Evolutionary conservation across 805 yeast species (phyloP).

Genomic region (Ogataea nonfermentans): DNA sequence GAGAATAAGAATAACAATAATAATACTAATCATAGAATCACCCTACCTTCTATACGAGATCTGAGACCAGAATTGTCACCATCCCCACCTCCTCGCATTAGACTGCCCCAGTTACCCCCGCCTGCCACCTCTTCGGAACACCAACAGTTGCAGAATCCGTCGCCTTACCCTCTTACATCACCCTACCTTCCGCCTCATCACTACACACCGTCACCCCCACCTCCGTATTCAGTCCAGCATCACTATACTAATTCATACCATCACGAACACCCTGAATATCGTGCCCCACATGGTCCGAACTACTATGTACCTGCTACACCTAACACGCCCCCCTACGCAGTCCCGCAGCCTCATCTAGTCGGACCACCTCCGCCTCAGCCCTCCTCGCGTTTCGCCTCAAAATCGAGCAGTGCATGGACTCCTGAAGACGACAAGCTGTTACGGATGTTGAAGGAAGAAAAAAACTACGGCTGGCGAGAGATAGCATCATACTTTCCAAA

Average conservation of each 20-base stretch:
- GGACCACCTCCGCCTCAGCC: background rate
- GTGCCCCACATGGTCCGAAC: conserved; percentile 3
- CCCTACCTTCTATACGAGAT: conserved; percentile 19
- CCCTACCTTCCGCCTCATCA: background rate
- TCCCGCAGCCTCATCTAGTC: conserved; percentile 1
- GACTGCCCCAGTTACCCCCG: conserved; percentile 1
- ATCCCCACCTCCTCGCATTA: conserved; percentile 7
- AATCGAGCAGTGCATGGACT: conserved; percentile 61
- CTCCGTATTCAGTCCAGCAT: conserved; percentile 1
- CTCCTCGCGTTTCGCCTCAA: conserved; percentile 13
- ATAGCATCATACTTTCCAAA: conserved; percentile 75
- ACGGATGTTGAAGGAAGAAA: conserved; percentile 76
- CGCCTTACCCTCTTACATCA: background rate
- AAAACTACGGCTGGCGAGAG: conserved; percentile 87
- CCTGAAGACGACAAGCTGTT: conserved; percentile 70
- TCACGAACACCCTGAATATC: conserved; percentile 2
- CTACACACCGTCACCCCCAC: background rate
- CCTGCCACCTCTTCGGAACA: conserved; percentile 1
- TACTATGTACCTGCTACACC: conserved; percentile 4
- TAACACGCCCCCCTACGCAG: background rate
- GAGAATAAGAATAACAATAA: conserved; percentile 8
- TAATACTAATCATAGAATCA: conserved; percentile 8
- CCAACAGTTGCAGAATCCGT: background rate
- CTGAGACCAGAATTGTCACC: conserved; percentile 7
- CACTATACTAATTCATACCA: conserved; percentile 2